phyloP scores from a whole-genome alignment of 2,329 filamentous ascomycete species.

The Colletotrichum navitas region DNA sequence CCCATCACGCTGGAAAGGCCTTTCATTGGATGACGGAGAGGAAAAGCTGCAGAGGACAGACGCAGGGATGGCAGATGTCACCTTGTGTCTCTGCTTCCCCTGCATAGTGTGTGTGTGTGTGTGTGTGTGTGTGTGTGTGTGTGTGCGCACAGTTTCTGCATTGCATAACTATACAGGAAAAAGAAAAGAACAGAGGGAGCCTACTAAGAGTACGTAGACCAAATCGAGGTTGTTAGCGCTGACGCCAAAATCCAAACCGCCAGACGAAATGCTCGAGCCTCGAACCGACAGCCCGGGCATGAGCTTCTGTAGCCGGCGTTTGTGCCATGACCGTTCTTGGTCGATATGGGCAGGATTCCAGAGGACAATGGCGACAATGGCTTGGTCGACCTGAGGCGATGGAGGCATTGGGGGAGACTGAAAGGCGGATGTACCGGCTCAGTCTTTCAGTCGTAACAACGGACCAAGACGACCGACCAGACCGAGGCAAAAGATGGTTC shows the following conservation, averaged over 20 bases:
- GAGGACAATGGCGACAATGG: not conserved
- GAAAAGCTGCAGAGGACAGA: slow-evolving; percentile 5
- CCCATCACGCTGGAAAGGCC: slow-evolving; percentile 25
- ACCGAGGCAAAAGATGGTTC: not conserved
- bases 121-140: not conserved
- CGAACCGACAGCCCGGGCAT: not conserved
- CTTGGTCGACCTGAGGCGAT: not conserved
- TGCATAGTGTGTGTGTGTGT: slow-evolving; percentile 1
- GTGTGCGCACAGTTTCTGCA: not conserved
- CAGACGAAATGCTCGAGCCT: slow-evolving; percentile 2
- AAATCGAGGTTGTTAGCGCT: not conserved
- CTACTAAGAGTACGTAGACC: not conserved
- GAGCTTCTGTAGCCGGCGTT: not conserved
- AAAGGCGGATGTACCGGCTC: slow-evolving; percentile 1
- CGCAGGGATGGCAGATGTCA: slow-evolving; percentile 27
- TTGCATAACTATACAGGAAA: slow-evolving; percentile 4
- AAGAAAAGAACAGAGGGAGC: not conserved
- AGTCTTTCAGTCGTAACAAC: no score
- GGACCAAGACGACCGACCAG: not conserved
- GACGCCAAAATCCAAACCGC: not conserved
- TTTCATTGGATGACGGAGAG: slow-evolving; percentile 15
- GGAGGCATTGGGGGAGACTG: not conserved
- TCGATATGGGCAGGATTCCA: slow-evolving; percentile 14
- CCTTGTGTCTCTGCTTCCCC: not conserved
- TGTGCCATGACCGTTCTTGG: not conserved